phyloP scores from a whole-genome alignment of 1,139 yeast species.

The Casaregolazyma suthepensis region DNA sequence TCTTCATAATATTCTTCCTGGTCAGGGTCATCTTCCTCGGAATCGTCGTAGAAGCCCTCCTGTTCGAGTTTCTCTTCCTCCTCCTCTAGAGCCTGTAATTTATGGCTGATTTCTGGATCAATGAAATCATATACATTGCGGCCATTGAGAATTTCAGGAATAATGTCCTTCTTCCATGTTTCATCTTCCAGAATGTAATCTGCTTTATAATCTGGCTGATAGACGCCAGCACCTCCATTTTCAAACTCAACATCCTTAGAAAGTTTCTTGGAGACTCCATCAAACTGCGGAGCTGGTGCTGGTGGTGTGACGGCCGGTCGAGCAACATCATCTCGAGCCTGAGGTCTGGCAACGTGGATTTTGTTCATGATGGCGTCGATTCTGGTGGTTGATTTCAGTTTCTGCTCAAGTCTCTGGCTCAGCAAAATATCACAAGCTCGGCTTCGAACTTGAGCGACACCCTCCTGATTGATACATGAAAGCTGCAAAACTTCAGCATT shows the following conservation, averaged over 20 bases:
- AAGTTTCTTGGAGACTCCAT: slow-evolving; percentile 32
- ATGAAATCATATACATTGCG: slow-evolving; percentile 94
- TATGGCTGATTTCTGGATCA: slow-evolving; percentile 91
- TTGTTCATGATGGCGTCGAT: slow-evolving; percentile 85
- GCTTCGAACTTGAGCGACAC: slow-evolving; percentile 93
- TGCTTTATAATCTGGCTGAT: slow-evolving; percentile 86
- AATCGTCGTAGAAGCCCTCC: slow-evolving; percentile 95
- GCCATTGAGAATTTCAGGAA: slow-evolving; percentile 97
- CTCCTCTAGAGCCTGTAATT: slow-evolving; percentile 89
- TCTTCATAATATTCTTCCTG: slow-evolving; percentile 60
- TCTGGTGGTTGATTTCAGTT: slow-evolving; percentile 89
- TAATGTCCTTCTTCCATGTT: slow-evolving; percentile 93
- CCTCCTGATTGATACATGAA: slow-evolving; percentile 91
- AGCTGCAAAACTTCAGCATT: slow-evolving; percentile 82
- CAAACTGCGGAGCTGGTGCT: slow-evolving; percentile 3
- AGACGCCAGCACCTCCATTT: slow-evolving; percentile 99
- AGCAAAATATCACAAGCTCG: slow-evolving; percentile 94
- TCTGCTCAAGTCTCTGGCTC: slow-evolving; percentile 94
- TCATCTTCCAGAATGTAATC: slow-evolving; percentile 88
- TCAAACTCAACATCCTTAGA: slow-evolving; percentile 88
- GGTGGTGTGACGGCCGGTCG: slow-evolving; percentile 47
- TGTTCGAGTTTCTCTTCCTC: slow-evolving; percentile 91
- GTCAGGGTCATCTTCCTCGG: slow-evolving; percentile 57
- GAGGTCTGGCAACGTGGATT: slow-evolving; percentile 91
- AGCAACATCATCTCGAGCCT: slow-evolving; percentile 72